Conservation (phyloP, 164 flowering plant species). For the Stephania yunnanensis region DNA sequence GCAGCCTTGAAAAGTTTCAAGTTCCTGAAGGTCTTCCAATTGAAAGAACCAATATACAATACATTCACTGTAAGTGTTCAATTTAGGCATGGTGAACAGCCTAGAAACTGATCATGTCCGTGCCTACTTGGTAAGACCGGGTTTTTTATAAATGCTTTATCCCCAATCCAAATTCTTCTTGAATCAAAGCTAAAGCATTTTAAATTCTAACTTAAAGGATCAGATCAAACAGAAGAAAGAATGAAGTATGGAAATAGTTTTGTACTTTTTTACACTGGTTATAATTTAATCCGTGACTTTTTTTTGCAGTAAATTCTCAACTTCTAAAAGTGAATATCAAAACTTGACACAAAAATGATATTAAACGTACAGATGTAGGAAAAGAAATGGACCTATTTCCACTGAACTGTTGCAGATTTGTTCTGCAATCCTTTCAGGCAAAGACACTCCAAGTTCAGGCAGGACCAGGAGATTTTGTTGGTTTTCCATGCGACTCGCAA, state of each 20-base stretch:
- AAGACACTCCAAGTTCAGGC: constrained; percentile 41
- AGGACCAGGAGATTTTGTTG: constrained; percentile 31
- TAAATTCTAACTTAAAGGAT: not conserved
- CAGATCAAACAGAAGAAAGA: not conserved
- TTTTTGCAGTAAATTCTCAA: not conserved
- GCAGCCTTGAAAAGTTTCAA: no score
- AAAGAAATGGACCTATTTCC: constrained; percentile 50
- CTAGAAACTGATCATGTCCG: not conserved
- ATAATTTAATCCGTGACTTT: not conserved
- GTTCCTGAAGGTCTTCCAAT: no score
- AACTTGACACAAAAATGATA: not conserved
- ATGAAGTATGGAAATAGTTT: not conserved
- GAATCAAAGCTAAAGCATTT: not conserved
- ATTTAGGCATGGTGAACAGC: not conserved
- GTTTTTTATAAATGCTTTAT: not conserved
- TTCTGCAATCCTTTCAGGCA: constrained; percentile 63
- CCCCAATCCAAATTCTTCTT: not conserved
- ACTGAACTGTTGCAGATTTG: constrained; percentile 72
- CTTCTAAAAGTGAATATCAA: not conserved
- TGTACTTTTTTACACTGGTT: not conserved
- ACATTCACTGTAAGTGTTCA: not conserved
- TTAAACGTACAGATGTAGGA: not conserved
- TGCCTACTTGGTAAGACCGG: not conserved
- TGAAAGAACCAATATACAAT: not conserved
- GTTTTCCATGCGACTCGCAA: constrained; percentile 63